Base-by-base conservation (phyloP, 164 flowering plant species). In the Hamamelis virginiana region DNA sequence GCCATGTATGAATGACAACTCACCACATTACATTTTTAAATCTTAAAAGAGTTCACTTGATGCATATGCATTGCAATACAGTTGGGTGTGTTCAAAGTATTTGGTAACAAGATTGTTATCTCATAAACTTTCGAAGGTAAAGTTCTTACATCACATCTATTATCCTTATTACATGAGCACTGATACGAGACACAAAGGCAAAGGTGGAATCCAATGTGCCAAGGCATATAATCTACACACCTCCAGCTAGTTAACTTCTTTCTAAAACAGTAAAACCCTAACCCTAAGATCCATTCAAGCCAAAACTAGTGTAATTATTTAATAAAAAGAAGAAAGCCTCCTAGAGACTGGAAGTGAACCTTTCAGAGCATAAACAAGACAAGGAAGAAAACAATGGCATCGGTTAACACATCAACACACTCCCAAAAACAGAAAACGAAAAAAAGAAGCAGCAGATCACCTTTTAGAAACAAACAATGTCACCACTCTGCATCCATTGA, bases 171-270 rank as follows among this genome's bases (percentile, higher is more conserved):
- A n/a, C n/a, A n/a, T n/a, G n/a, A n/a, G n/a, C n/a, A n/a, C n/a
- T n/a, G n/a, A n/a, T n/a, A 33, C 41, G 4, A 33, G 4, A 33
- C 41, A 33, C 41, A 33, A 33, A 33, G 41, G 41, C 41, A 33
- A 57, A 23, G 60, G 60, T 19, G 60, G 60, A 57, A 57, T 57
- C 60, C 60, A 57, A 57, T 57, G 60, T 19, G 60, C 33, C 33
- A 19, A 25, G 33, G 33, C 58, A 23, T 21, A 57, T 57, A 12
- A 25, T 26, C 33, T 57, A 21, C 10, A n/a, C n/a, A 57, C 60
- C 60, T 57, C 28, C 60, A 12, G 60, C 60, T 12, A 13, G 33
- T 57, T 25, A 25, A 25, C 16, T 25, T 16, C 60, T 57, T 19
- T 19, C 60, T 12, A 12, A 25, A 57, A n/a, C n/a, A n/a, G n/a